Evolutionary conservation across 73 alveolate species (phyloP).

Genomic region (Paramecium pentaurelia): DNA sequence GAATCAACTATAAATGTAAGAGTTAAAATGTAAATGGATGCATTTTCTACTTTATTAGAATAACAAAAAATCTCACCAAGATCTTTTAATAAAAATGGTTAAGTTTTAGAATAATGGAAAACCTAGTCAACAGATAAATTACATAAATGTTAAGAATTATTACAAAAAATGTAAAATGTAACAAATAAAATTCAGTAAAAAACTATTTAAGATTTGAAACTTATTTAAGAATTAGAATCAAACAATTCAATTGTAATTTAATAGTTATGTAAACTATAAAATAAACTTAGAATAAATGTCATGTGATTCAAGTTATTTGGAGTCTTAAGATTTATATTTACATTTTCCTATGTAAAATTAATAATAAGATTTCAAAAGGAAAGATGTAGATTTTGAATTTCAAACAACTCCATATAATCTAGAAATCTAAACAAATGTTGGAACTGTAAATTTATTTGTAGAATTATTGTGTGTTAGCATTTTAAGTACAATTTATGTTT

Average conservation of each 20-base stretch:
- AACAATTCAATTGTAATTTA: not conserved
- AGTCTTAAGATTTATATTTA: not conserved
- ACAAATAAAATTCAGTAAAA: not conserved
- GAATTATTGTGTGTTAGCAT: not conserved
- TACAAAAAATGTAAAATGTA: not conserved
- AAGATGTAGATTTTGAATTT: not conserved
- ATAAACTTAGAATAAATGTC: not conserved
- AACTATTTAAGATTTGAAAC: not conserved
- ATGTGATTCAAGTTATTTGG: not conserved
- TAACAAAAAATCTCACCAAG: not conserved
- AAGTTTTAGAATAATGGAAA: not conserved
- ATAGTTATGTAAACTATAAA: not conserved
- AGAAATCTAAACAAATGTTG: conserved; percentile 1
- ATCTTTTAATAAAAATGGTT: not conserved
- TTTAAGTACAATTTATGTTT: not conserved
- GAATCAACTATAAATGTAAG: not conserved
- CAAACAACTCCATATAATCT: not conserved
- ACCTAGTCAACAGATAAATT: not conserved
- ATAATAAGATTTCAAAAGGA: not conserved
- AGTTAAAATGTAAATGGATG: not conserved
- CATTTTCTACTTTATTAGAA: not conserved
- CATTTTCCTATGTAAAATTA: not conserved
- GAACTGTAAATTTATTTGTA: not conserved
- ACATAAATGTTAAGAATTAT: not conserved
- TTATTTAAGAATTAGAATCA: not conserved